Evolutionary conservation across 345 rosid species (phyloP), one percentile per base, ranked within the genome.

Genomic region (Arabis alpina): DNA sequence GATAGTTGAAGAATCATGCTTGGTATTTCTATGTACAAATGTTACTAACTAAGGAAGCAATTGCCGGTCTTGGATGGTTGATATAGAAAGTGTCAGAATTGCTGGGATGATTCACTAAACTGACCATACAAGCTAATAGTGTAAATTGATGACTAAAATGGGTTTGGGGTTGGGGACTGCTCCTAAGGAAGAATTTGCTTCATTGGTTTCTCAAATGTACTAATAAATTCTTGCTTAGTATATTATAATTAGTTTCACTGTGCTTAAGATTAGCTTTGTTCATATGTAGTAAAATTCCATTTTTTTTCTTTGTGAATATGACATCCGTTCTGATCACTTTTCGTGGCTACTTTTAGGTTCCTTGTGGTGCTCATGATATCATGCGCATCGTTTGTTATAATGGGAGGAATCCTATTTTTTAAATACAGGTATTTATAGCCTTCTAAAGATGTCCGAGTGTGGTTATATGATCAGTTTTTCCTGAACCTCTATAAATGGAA

Each of bases 391-490:
- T 93, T 91, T 80, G 88, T 93, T 65, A 10, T 85, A 51, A 87
- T 91, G 42, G 98, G 98, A 19, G 98, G 97, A 70, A 72, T 88
- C 64, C 79, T 91, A 11, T 86, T 93, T 84, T 91, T 80, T 81
- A 84, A 82, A 74, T 79, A 83, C 76, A 84, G 98, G 98, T 93
- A 82, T 71, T n/a, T n/a, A n/a, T n/a, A n/a, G n/a, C n/a, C n/a
- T n/a, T n/a, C n/a, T n/a, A n/a, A n/a, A n/a, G n/a, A n/a, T n/a
- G n/a, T n/a, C n/a, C n/a, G n/a, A n/a, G n/a, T n/a, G n/a, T n/a
- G 55, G 19, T 53, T 62, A 52, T 15, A 40, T 24, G 42, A 51
- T 41, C 54, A 10, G 43, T 51, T 49, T 51, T 45, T 59, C 30
- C 37, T 55, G 64, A 28, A n/a, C n/a, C n/a, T n/a, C n/a, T n/a